Conservation (phyloP, 192 early-diverging fungal genomes). For the Linnemannia hyalina region DNA sequence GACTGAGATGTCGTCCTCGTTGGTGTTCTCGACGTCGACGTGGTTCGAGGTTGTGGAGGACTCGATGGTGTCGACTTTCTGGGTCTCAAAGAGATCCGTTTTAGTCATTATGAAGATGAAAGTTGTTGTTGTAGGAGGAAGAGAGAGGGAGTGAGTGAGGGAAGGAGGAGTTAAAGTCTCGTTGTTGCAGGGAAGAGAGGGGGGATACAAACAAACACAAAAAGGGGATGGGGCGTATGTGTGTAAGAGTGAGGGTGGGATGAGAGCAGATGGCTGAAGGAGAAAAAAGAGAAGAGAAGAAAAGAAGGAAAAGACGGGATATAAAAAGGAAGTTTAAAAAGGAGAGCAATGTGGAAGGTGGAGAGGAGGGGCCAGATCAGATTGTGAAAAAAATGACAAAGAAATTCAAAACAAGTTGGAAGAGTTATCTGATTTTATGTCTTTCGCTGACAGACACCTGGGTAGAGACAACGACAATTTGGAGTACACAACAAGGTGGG, state of each 20-base stretch:
- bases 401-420: neutral
- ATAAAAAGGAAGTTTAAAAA: neutral
- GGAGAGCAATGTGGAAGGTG: neutral
- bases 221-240: neutral
- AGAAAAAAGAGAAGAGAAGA: conserved; percentile 1
- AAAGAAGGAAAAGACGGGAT: neutral
- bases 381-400: conserved; percentile 9
- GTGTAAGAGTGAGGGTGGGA: neutral
- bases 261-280: neutral
- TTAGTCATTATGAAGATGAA: neutral
- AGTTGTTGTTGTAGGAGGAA: neutral
- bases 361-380: neutral
- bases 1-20: neutral
- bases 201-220: neutral
- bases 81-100: neutral
- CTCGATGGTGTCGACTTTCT: neutral
- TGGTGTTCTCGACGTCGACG: neutral
- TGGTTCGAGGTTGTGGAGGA: neutral
- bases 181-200: neutral
- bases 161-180: neutral
- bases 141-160: neutral
- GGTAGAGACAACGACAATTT: too few relatives aligned
- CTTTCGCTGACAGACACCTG: too few relatives aligned
- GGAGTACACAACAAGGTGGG: too few relatives aligned
- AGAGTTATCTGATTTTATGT: neutral